Evolutionary conservation across 148 eudicot genomes (phyloP), one percentile per base, ranked within the genome.

Genomic region (Rhododendron ferrugineum): DNA sequence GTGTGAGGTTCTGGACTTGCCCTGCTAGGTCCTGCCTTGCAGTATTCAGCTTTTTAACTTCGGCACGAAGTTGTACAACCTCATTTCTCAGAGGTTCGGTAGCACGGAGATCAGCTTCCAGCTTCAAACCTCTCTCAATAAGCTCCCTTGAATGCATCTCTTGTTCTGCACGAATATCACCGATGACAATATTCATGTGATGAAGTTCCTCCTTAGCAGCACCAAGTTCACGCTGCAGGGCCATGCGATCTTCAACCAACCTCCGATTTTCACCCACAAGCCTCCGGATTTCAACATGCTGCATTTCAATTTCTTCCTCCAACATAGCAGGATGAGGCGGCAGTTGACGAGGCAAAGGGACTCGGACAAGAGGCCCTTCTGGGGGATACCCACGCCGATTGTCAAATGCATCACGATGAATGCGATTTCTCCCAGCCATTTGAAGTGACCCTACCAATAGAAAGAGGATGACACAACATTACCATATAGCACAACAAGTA

Each of bases 221-320:
- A 88, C 90, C 91, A 81, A 95, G 89, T 75, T 95, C 99, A 46
- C 91, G 96, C 81, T 95, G 95, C 87, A 97, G 89, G 82, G 92
- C 89, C 62, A 92, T 79, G 72, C 96, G 91, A 44, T 97, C 99
- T 44, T 97, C 99, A 85, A 88, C 92, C 76, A 97, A 90, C 89
- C 95, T 95, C 87, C 93, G 88, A 83, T 97, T 94, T 84, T 97
- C 99, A 79, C 85, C 94, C 86, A 95, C 86, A 32, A 97, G 93
- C 89, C 95, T 93, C 54, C 93, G 93, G 84, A 97, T 91, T 87
- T 94, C 99, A 77, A 76, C 88, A 87, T 92, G 96, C 68, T 91
- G 96, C 56, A 94, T 90, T 89, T 95, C 96, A 86, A 97, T 93
- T 87, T 97, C 99, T 88, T 97, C 99, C 92, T 95, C 98, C 87